Evolutionary conservation across 768 basidiomycete species (phyloP), one percentile per base, ranked within the genome.

Genomic region (Cyclocybe cylindracea): DNA sequence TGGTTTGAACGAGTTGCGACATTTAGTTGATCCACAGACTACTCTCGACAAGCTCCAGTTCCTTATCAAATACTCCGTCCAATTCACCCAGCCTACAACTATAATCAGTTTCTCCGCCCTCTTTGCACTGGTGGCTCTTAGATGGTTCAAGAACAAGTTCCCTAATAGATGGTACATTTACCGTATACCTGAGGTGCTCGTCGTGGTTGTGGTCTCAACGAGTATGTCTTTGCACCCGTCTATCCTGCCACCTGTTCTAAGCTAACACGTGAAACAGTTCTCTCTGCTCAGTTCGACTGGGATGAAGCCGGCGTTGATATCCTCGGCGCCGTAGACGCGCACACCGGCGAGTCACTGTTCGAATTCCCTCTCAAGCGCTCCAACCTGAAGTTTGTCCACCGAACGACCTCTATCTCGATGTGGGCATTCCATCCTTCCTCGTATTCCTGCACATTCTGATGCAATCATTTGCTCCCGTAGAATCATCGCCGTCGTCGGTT

Each of bases 401-500:
- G 82, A 40, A 97, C 94, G 0, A 94, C 94, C 1, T 87, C 89
- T 1, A 93, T 91, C 2, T 88, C 93, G 4, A 80, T 91, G 88
- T 88, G 64, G 54, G 74, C 61, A 10, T 44, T 33, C 39, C 14
- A 31, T 11, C 14, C 40, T 13, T 36, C 38, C 8, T 41, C 16
- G 3, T 24, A 24, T 24, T 24, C 24, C 24, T 16, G 16, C 16
- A 16, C 16, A 16, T 16, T 16, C 16, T 24, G 5, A 24, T 24
- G 24, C 24, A 24, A 24, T 24, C 24, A 24, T 24, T 38, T 43
- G 10, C 6, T 45, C 29, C 50, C 34, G 33, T 44, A 91, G 89
- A 32, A 66, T 94, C 46, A 87, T 91, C 44, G 82, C 89, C 0
- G 78, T 96, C 38, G 80, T 93, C 16, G 97, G 97, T 1, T 97